A percentile compares a stretch with the other conserved stretches of the same genome.
These are phyloP conservation scores for Saturnispora serradocipensis DNA, from an alignment of 805 yeast genomes.

Conservation along the genomic window DNA sequence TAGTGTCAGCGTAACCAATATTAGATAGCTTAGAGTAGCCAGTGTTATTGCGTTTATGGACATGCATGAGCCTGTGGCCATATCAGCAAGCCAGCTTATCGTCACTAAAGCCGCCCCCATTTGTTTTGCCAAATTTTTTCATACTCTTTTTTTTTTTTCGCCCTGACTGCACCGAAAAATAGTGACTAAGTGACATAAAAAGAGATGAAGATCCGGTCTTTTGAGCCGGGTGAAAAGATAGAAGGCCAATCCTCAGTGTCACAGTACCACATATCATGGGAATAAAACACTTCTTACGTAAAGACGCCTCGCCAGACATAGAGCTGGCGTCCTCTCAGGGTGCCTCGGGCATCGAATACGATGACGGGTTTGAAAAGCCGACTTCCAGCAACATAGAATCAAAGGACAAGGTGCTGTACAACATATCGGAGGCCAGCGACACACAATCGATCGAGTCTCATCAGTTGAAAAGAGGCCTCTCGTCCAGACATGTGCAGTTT, in stretches of 20 bases:
- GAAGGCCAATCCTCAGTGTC: not conserved
- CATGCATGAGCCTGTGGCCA: too few relatives aligned
- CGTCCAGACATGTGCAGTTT: conserved; percentile 48
- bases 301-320: too few relatives aligned
- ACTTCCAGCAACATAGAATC: not conserved
- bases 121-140: not conserved
- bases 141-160: not conserved
- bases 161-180: not conserved
- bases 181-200: not conserved
- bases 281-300: not conserved
- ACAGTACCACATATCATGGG: not conserved
- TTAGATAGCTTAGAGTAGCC: not conserved
- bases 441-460: not conserved
- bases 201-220: not conserved
- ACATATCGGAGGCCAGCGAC: not conserved
- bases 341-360: not conserved
- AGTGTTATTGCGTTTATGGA: too few relatives aligned
- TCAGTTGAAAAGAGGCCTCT: conserved; percentile 30
- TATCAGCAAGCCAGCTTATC: not conserved
- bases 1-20: not conserved
- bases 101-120: not conserved
- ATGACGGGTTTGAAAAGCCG: not conserved
- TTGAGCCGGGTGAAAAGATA: not conserved
- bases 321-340: not conserved
- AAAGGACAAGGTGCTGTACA: not conserved